Evolutionary conservation across 164 flowering plant species (phyloP).

Genomic region (Magnolia officinalis): DNA sequence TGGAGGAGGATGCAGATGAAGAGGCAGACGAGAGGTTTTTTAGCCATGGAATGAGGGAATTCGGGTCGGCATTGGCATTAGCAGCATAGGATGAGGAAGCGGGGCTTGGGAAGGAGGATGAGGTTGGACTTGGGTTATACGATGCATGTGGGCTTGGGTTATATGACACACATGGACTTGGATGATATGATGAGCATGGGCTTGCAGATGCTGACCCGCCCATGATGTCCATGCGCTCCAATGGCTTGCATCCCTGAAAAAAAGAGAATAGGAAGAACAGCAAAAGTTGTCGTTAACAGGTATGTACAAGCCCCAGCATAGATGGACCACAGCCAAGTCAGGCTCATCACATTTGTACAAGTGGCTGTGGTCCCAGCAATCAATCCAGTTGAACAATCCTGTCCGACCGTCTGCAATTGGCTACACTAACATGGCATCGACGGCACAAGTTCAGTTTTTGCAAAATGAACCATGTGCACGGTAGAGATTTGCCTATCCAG

Average conservation of each 20-base stretch:
- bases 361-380: too few species aligned
- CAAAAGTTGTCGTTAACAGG: neutral
- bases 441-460: too few species aligned
- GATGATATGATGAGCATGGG: constrained; percentile 44
- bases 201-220: constrained; percentile 57
- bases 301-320: too few species aligned
- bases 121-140: constrained; percentile 65
- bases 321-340: too few species aligned
- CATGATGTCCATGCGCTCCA: constrained; percentile 13
- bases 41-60: constrained; percentile 93
- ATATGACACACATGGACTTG: constrained; percentile 63
- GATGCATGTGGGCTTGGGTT: constrained; percentile 52
- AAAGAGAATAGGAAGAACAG: neutral
- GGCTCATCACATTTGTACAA: too few species aligned
- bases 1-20: constrained; percentile 52
- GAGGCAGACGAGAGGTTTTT: constrained; percentile 76
- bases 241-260: constrained; percentile 18
- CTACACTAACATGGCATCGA: too few species aligned
- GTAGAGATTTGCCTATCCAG: too few species aligned
- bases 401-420: too few species aligned
- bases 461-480: too few species aligned
- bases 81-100: constrained; percentile 43
- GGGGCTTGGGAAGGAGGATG: constrained; percentile 77
- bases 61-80: constrained; percentile 37
- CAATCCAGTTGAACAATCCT: too few species aligned